Percentiles rank a stretch among this genome's conserved stretches.
phyloP scores from a whole-genome alignment of 2,329 filamentous ascomycete species.

The Botrytis tulipae region DNA sequence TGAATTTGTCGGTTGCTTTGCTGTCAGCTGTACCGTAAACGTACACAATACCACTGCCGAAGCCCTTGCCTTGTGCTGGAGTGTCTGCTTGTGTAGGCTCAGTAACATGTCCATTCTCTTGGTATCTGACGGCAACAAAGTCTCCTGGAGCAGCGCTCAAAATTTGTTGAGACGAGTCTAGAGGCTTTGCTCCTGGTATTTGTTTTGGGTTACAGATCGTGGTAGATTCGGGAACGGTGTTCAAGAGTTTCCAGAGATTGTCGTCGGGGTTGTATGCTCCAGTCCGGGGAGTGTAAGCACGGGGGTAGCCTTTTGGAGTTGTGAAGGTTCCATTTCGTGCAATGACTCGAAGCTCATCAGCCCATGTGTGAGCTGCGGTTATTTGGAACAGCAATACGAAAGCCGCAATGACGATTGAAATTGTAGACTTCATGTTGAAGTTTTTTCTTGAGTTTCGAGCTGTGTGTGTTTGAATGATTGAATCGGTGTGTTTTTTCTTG shows the following conservation, averaged over 20 bases:
- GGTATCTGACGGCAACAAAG: constrained; percentile 63
- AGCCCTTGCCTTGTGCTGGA: constrained; percentile 47
- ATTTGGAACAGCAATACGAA: constrained; percentile 27
- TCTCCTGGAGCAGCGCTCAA: constrained; percentile 56
- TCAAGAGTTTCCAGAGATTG: constrained; percentile 4
- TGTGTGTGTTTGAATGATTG: constrained; percentile 9
- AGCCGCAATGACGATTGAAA: constrained; percentile 21
- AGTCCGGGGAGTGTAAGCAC: constrained; percentile 61
- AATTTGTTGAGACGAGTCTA: constrained; percentile 17
- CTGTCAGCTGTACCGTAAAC: constrained; percentile 67
- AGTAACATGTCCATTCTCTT: constrained; percentile 76
- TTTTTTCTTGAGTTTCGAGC: constrained; percentile 13
- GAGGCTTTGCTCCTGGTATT: background rate
- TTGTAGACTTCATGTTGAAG: constrained; percentile 18
- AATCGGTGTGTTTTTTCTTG: constrained; percentile 19
- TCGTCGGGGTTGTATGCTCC: background rate
- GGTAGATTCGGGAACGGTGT: background rate
- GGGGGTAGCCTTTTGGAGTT: constrained; percentile 70
- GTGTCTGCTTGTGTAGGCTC: constrained; percentile 47
- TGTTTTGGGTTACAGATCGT: constrained; percentile 5
- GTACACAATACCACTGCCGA: constrained; percentile 69
- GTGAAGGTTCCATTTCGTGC: constrained; percentile 71
- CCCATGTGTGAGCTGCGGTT: constrained; percentile 57
- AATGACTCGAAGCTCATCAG: constrained; percentile 73
- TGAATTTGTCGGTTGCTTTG: constrained; percentile 52